phyloP scores from a whole-genome alignment of 1,284 basidiomycete genomes.

The Leccinum subatratum region DNA sequence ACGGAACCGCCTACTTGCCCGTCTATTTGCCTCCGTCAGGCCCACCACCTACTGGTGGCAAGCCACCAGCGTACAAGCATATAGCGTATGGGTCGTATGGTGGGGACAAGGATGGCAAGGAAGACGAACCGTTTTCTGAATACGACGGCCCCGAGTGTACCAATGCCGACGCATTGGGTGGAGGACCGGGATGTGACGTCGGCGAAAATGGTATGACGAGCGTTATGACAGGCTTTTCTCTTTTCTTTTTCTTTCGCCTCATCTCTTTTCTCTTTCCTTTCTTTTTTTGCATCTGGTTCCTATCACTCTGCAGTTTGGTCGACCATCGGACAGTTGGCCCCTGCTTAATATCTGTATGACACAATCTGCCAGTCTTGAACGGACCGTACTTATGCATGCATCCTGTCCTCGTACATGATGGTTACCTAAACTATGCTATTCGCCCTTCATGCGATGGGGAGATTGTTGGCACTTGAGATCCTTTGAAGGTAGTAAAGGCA shows the following conservation, averaged over 20 bases:
- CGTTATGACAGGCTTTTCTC: too few relatives aligned
- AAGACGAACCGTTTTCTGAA: slow-evolving; percentile 30
- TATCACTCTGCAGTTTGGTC: neutral
- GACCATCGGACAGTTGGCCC: neutral
- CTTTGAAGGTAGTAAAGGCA: neutral
- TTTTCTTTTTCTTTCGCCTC: neutral
- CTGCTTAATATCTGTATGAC: neutral
- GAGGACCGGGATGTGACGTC: slow-evolving; percentile 30
- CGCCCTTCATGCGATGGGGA: neutral
- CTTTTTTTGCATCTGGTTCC: neutral
- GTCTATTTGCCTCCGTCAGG: slow-evolving; percentile 31
- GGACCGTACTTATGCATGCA: neutral
- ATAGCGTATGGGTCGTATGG: slow-evolving; percentile 13
- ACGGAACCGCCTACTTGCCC: slow-evolving; percentile 22
- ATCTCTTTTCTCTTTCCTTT: neutral
- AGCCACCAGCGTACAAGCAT: slow-evolving; percentile 32
- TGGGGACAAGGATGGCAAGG: slow-evolving; percentile 25
- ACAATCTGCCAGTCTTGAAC: neutral
- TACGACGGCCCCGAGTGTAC: slow-evolving; percentile 29
- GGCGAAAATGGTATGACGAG: slow-evolving; percentile 11
- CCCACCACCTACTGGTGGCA: slow-evolving; percentile 22
- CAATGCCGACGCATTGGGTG: slow-evolving; percentile 34
- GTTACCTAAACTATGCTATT: neutral
- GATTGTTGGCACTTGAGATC: neutral
- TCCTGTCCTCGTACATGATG: neutral